Conservation (phyloP, 176 grass and related monocot species). For the Alopecurus myosuroides region DNA sequence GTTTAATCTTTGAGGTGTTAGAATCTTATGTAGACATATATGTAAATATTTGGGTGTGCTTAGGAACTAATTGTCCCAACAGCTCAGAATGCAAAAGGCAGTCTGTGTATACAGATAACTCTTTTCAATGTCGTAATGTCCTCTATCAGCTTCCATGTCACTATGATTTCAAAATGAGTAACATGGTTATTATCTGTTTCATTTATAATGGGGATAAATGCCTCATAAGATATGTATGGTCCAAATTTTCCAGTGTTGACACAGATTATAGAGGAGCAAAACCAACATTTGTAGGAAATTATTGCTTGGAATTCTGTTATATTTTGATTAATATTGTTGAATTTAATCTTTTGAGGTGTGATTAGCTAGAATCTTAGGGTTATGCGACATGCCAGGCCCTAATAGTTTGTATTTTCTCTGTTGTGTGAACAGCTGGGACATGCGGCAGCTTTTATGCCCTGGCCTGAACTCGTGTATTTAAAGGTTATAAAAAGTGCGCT, state of each 20-base stretch:
- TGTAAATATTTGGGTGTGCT: not conserved
- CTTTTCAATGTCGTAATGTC: not conserved
- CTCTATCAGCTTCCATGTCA: not conserved
- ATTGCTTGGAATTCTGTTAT: not conserved
- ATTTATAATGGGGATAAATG: not conserved
- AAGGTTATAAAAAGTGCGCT: too few species aligned
- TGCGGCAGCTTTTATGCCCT: not conserved
- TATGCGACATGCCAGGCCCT: not conserved
- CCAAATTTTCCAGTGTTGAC: not conserved
- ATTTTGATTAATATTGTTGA: not conserved
- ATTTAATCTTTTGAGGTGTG: not conserved
- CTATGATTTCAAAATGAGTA: not conserved
- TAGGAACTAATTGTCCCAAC: not conserved
- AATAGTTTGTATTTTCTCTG: not conserved
- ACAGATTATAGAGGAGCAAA: not conserved
- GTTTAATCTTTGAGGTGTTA: not conserved
- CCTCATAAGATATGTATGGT: not conserved
- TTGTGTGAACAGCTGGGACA: not conserved
- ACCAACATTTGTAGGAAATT: not conserved
- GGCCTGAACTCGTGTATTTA: not conserved
- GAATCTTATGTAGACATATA: too few species aligned
- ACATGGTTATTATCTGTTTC: not conserved
- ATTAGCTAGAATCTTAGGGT: not conserved
- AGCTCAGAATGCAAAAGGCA: not conserved
- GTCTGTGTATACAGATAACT: not conserved